These are phyloP conservation scores for Solanum aculeatissimum DNA, from an alignment of 305 asterid species.

Conservation along the genomic window DNA sequence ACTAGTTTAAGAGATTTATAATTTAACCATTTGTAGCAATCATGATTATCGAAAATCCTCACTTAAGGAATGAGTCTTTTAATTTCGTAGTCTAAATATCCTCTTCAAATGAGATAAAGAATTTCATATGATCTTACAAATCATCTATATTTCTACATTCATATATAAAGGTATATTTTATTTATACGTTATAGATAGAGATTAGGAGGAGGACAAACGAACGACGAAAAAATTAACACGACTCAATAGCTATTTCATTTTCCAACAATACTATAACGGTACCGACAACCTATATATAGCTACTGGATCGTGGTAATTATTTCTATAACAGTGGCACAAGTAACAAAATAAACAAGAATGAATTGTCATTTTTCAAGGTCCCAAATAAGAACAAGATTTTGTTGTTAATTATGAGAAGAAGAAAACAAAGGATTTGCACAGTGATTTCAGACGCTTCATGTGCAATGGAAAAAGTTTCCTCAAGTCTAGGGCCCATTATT, in stretches of 20 bases:
- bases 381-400: conserved; percentile 18
- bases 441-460: conserved; percentile 22
- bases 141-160: background rate
- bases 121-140: too few species aligned
- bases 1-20: background rate
- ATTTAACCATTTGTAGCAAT: background rate
- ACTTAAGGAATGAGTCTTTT: background rate
- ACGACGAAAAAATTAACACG: too few species aligned
- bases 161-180: background rate
- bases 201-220: background rate
- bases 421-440: conserved; percentile 9
- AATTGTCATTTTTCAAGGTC: conserved; percentile 14
- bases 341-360: conserved; percentile 17
- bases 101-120: too few species aligned
- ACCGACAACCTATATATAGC: background rate
- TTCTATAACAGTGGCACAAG: conserved; percentile 4
- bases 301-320: background rate
- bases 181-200: background rate
- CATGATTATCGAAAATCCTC: background rate
- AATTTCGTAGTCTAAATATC: background rate
- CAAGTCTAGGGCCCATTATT: conserved; percentile 5
- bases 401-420: conserved; percentile 2
- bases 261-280: background rate
- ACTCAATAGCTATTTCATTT: too few species aligned
- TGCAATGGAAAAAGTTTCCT: conserved; percentile 16